Evolutionary conservation across 73 alveolate genomes (phyloP), one percentile per base, ranked within the genome.

Genomic region (Tetrahymena malaccensis): DNA sequence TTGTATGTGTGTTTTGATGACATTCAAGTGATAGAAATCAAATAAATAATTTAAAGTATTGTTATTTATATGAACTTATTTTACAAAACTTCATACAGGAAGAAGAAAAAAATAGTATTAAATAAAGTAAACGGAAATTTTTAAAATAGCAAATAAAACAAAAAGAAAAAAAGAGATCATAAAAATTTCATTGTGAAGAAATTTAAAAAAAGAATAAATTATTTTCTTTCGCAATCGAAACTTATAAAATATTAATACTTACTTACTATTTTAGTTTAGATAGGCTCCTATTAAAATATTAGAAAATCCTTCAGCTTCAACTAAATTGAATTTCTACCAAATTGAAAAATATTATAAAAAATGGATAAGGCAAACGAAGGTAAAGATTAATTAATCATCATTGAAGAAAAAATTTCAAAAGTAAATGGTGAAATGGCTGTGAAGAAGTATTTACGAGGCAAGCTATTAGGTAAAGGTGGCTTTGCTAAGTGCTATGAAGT

Each of bases 401-500:
- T 98, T 34, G 99, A 98, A 93, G 99, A 98, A 97, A 97, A 97
- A 96, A 97, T 98, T 94, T 97, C 97, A 43, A 97, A 96, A 93
- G 94, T 97, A 15, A 96, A 97, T 70, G 98, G 99, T 35, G 99
- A 98, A 85, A 95, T 97, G 94, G 96, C 96, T 93, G 97, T 97
- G 33, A 94, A 96, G 85, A 97, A 97, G 96, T 98, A 98, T 94
- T 58, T 55, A 33, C 98, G 97, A 93, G 99, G 99, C 34, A 96
- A 96, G 96, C 94, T 98, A 55, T 96, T 98, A 93, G 99, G 99
- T 37, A 98, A 97, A 96, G 99, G 99, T 44, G 99, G 99, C 55
- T 98, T 98, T 94, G 99, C 99, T 43, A 98, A 98, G 94, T 98
- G 99, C 97, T 98, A 98, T 94, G 99, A 98, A 89, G 98, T 97